Evolutionary conservation across 1,139 yeast species (phyloP).

Genomic region (Geotrichum australiense): DNA sequence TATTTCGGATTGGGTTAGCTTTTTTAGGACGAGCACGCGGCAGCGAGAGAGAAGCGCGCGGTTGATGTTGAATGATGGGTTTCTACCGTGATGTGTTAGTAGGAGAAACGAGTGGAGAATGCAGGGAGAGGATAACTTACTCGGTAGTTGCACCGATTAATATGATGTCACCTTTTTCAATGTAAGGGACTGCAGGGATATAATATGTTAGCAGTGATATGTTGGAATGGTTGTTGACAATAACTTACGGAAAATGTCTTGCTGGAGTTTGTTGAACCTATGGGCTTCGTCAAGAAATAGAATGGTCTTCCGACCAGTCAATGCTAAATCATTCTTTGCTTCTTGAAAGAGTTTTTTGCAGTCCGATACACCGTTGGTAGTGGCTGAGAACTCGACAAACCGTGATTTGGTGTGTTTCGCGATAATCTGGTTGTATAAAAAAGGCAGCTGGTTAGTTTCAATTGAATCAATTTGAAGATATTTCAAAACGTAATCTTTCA

Average conservation of each 20-base stretch:
- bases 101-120: background rate
- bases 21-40: slow-evolving; percentile 75
- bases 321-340: slow-evolving; percentile 58
- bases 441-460: background rate
- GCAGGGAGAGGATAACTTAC: slow-evolving; percentile 15
- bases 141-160: slow-evolving; percentile 93
- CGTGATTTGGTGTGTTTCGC: slow-evolving; percentile 48
- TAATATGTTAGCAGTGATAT: slow-evolving; percentile 22
- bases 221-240: slow-evolving; percentile 21
- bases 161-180: slow-evolving; percentile 39
- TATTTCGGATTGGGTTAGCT: slow-evolving; percentile 50
- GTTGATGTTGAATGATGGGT: slow-evolving; percentile 86
- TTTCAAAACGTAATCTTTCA: background rate
- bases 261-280: slow-evolving; percentile 82
- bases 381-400: slow-evolving; percentile 83
- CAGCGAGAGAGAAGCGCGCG: slow-evolving; percentile 85
- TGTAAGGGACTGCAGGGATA: slow-evolving; percentile 29
- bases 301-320: slow-evolving; percentile 66
- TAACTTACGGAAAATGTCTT: slow-evolving; percentile 71
- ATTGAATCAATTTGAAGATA: background rate
- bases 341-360: slow-evolving; percentile 66
- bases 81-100: slow-evolving; percentile 28
- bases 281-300: slow-evolving; percentile 91
- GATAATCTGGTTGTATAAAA: slow-evolving; percentile 47
- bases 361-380: slow-evolving; percentile 64